Evolutionary conservation across 768 basidiomycete species (phyloP), one percentile per base, ranked within the genome.

Genomic region (Solioccasus polychromus): DNA sequence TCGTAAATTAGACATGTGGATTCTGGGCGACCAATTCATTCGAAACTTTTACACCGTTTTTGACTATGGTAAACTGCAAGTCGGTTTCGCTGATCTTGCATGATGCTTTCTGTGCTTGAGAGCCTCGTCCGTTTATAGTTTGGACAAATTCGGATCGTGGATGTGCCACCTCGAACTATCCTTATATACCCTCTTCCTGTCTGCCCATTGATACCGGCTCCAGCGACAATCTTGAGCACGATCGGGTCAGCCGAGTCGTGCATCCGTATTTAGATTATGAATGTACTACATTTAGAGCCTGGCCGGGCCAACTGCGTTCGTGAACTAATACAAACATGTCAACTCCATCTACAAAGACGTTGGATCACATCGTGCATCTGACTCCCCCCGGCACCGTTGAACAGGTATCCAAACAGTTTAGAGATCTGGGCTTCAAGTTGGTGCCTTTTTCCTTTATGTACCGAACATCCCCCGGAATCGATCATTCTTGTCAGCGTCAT

Each of bases 321-420:
- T 31, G 14, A 8, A 12, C n/a, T 9, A 31, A 12, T 31, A 15
- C 30, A 31, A 18, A n/a, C 20, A 66, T 63, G 65, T 38, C 57
- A 11, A 26, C 30, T 6, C 61, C 62, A 22, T 66, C 69, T 15
- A 79, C 75, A 2, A 67, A 61, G 35, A 75, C 62, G 23, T 57
- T 87, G 10, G 86, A 88, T 51, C 86, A 88, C 52, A 78, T 88
- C 45, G 75, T 88, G 1, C 79, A 87, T 58, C 69, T 88, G n/a
- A 81, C 81, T 0, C 79, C 84, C 1, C 80, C 84, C 2, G 82
- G 77, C 0, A 71, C 78, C 0, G 68, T 87, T 9, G 58, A 71
- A 17, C 62, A 74, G 26, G 73, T 71, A 18, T 68, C 78, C 1
- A 60, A 73, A 18, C 74, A 78, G 36, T 87, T 84, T 49, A 68